Percentiles rank a stretch among this genome's conserved stretches.
Evolutionary conservation across 2,329 filamentous ascomycete species (phyloP).

Genomic region (Tolypocladium sp.): DNA sequence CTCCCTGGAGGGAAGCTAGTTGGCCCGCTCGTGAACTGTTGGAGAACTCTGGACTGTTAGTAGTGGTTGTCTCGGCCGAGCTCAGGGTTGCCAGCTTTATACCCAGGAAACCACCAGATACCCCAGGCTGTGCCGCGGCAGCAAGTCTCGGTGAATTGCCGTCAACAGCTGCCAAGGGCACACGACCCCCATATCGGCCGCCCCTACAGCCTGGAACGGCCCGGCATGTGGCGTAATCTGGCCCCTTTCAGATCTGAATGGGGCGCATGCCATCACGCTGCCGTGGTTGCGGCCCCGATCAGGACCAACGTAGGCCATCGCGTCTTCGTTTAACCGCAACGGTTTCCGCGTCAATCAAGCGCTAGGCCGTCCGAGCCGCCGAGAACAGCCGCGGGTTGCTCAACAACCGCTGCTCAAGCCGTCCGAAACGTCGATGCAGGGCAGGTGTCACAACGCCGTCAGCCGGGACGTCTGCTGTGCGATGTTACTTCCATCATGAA

Average conservation of each 20-base stretch:
- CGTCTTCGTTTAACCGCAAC: neutral
- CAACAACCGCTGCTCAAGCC: neutral
- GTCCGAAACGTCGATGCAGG: neutral
- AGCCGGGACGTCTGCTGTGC: neutral
- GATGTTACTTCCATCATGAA: neutral
- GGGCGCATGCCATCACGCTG: neutral
- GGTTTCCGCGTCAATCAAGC: neutral
- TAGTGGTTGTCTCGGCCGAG: neutral
- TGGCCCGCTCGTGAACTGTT: neutral
- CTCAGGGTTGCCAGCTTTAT: neutral
- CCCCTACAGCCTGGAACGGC: neutral
- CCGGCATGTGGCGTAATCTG: neutral
- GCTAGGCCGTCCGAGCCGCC: neutral
- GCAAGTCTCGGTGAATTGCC: neutral
- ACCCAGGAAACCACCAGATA: neutral
- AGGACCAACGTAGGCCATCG: neutral
- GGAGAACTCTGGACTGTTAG: neutral
- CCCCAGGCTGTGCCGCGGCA: neutral
- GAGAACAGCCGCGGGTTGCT: neutral
- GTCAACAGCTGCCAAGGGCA: neutral
- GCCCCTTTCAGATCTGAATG: neutral
- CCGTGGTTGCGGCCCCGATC: neutral
- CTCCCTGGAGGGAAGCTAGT: neutral
- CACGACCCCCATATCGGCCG: neutral
- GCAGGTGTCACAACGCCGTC: neutral